Evolutionary conservation across 495 filamentous ascomycete genomes (phyloP), one percentile per base, ranked within the genome.

Genomic region (Penicillium mononematosum): DNA sequence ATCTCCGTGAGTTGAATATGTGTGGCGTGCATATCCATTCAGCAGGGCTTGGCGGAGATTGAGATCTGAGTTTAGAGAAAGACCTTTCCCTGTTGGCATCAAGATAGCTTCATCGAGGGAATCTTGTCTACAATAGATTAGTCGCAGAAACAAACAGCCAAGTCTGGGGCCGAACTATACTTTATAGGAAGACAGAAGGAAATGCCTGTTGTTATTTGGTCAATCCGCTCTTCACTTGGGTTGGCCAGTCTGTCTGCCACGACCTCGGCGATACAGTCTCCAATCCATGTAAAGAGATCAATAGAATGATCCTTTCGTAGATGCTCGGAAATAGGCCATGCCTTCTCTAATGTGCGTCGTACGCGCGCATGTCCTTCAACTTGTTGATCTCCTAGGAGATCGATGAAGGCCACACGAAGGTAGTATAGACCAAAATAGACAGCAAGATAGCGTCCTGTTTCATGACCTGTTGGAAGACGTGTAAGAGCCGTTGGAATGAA

Each of bases 161-260:
- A 22, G 27, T 22, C 10, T 11, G 24, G 27, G 27, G 12, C 29
- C 20, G 34, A 27, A 50, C 27, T 45, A 60, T 81, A 90, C 88
- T 82, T 81, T 79, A 91, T 89, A 25, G 89, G 88, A 60, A 92
- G 90, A 66, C 85, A 88, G 60, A 91, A 92, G 16, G 89, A 89
- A 39, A 92, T 85, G 1, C 89, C 89, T 68, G 88, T 78, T 10
- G 81, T 79, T 49, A 91, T 66, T 59, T 81, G 80, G n/a, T 75
- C 67, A 5, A 70, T 67, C 24, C 74, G 57, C 47, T 64, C 65
- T 8, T 65, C 67, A 17, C 56, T 67, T 10, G 66, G 66, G 51
- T 67, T 70, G 16, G 60, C 60, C 5, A 81, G 53, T 43, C 74
- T 70, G 53, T 70, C 75, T 16, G 66, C 68, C 7, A 92, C 83